These are phyloP conservation scores for Phyllosticta ampelicida DNA, from an alignment of 2,329 filamentous ascomycete genomes.

Conservation along the genomic window DNA sequence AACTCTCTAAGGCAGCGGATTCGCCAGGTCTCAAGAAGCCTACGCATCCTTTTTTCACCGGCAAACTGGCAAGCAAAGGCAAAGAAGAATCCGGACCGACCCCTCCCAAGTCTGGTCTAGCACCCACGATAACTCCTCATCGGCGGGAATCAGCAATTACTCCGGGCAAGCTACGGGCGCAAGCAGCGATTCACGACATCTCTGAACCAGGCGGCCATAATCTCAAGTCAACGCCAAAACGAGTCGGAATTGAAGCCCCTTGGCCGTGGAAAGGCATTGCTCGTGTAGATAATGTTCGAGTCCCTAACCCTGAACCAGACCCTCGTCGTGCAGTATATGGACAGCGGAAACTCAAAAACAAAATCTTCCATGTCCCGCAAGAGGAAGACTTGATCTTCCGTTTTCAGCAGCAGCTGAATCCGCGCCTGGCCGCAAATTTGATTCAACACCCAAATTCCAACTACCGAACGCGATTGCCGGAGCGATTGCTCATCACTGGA, in stretches of 20 bases:
- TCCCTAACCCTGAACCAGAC: neutral
- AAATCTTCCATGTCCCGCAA: slow-evolving; percentile 18
- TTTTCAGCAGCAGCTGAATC: neutral
- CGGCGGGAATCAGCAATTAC: slow-evolving; percentile 32
- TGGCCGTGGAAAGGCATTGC: slow-evolving; percentile 59
- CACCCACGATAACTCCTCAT: slow-evolving; percentile 18
- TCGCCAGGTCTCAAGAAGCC: slow-evolving; percentile 31
- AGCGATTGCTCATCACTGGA: slow-evolving; percentile 26
- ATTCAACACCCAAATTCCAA: neutral
- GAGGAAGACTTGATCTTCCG: slow-evolving; percentile 18
- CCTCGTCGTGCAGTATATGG: neutral
- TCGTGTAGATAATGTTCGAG: slow-evolving; percentile 41
- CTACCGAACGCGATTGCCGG: slow-evolving; percentile 13
- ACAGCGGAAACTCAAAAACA: slow-evolving; percentile 31
- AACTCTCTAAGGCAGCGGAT: slow-evolving; percentile 17
- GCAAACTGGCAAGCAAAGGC: slow-evolving; percentile 34
- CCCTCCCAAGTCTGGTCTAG: slow-evolving; percentile 6
- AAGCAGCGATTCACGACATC: slow-evolving; percentile 16
- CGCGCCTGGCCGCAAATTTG: neutral
- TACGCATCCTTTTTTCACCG: slow-evolving; percentile 60
- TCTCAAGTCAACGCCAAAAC: slow-evolving; percentile 11
- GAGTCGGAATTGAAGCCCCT: slow-evolving; percentile 54
- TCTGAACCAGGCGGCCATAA: slow-evolving; percentile 17
- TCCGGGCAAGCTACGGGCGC: slow-evolving; percentile 35
- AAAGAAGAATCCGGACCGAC: slow-evolving; percentile 8